A percentile compares a stretch with the other conserved stretches of the same genome.
phyloP scores from a whole-genome alignment of 495 filamentous ascomycete species.

The Bryoglossum gracile region DNA sequence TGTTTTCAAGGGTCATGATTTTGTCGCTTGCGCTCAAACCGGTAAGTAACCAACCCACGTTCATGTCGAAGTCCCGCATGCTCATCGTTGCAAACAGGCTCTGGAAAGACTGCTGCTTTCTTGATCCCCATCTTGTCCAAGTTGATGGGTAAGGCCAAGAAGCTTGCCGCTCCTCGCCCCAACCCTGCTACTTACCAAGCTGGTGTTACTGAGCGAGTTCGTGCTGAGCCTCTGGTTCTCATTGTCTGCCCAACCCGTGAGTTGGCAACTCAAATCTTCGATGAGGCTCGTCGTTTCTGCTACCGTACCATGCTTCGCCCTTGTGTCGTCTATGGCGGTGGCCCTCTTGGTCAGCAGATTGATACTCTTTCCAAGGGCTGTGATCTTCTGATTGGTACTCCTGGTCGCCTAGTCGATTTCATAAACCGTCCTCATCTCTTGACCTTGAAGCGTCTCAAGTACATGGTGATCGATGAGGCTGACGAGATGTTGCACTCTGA shows the following conservation, averaged over 20 bases:
- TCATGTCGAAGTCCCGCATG: background rate
- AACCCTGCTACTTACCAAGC: conserved; percentile 35
- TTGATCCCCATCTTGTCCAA: conserved; percentile 82
- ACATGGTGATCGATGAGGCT: conserved; percentile 86
- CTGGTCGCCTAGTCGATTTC: conserved; percentile 79
- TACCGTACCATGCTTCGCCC: conserved; percentile 93
- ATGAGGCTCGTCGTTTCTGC: conserved; percentile 82
- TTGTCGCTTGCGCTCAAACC: conserved; percentile 86
- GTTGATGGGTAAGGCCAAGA: conserved; percentile 89
- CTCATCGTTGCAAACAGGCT: conserved; percentile 49
- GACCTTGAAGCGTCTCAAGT: conserved; percentile 69
- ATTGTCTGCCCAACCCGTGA: conserved; percentile 85
- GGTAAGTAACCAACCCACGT: conserved; percentile 46
- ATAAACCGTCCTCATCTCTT: conserved; percentile 61
- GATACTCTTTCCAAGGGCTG: conserved; percentile 74
- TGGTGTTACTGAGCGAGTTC: conserved; percentile 38
- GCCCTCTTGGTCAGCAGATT: conserved; percentile 55
- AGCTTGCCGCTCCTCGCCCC: conserved; percentile 69
- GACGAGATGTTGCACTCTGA: conserved; percentile 78
- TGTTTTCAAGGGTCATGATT: conserved; percentile 61
- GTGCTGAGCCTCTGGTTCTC: conserved; percentile 71
- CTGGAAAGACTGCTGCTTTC: conserved; percentile 92
- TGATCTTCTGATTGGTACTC: conserved; percentile 81
- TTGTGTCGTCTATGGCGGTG: conserved; percentile 85
- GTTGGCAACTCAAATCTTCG: conserved; percentile 87